phyloP scores from a whole-genome alignment of 1,139 yeast genomes.

The Nadsonia commutata region DNA sequence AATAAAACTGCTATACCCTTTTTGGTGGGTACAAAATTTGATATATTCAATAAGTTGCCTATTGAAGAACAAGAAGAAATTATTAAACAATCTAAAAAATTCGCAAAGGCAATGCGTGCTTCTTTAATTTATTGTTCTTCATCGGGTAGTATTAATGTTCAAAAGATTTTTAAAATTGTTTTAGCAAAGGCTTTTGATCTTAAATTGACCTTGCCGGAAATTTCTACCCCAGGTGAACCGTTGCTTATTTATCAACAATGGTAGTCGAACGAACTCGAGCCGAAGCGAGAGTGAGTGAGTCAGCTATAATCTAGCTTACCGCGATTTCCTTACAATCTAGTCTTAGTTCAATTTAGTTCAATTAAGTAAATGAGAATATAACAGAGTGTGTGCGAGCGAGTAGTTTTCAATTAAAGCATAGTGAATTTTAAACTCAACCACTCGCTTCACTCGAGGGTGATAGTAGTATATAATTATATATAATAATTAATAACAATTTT shows the following conservation, averaged over 20 bases:
- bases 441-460: no score
- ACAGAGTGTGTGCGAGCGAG: no score
- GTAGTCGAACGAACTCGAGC: no score
- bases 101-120: conserved; percentile 85
- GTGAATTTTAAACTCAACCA: no score
- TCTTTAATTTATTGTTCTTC: conserved; percentile 87
- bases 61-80: conserved; percentile 74
- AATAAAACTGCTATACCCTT: conserved; percentile 89
- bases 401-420: no score
- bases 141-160: conserved; percentile 83
- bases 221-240: conserved; percentile 77
- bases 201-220: conserved; percentile 72
- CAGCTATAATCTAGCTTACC: no score
- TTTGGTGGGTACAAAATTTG: conserved; percentile 88
- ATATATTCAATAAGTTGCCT: conserved; percentile 56
- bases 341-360: no score
- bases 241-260: conserved; percentile 48
- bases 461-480: no score
- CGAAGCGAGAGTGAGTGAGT: no score
- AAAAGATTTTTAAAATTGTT: conserved; percentile 83
- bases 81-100: conserved; percentile 72
- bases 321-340: no score
- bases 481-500: no score
- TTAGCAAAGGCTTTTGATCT: conserved; percentile 86
- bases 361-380: no score